A percentile compares a stretch with the other conserved stretches of the same genome.
Evolutionary conservation across 1,284 basidiomycete species (phyloP).

Genomic region (Anthracocystis walkeri): DNA sequence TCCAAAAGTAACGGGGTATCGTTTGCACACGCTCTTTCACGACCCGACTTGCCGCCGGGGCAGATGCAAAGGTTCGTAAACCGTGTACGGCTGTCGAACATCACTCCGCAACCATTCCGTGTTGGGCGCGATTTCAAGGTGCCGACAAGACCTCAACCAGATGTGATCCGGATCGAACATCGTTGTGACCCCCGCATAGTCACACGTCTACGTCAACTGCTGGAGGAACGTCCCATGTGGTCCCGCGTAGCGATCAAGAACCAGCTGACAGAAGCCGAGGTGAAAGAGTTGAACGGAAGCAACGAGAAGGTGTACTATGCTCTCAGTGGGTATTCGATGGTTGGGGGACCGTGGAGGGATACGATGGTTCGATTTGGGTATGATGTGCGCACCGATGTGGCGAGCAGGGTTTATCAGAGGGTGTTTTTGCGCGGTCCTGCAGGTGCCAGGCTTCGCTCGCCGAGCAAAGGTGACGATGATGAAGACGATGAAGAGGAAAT

Average conservation of each 20-base stretch:
- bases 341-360: conserved; percentile 93
- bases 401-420: conserved; percentile 75
- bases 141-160: conserved; percentile 21
- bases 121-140: conserved; percentile 20
- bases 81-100: conserved; percentile 39
- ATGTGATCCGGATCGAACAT: conserved; percentile 37
- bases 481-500: background rate
- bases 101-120: conserved; percentile 42
- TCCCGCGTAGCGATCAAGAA: conserved; percentile 84
- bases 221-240: conserved; percentile 84
- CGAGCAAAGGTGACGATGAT: conserved; percentile 3
- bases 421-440: conserved; percentile 41
- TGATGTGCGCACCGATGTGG: conserved; percentile 81
- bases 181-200: conserved; percentile 30
- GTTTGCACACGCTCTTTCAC: conserved; percentile 18
- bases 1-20: background rate
- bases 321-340: conserved; percentile 80
- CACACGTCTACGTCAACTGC: conserved; percentile 19
- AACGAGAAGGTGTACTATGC: conserved; percentile 71
- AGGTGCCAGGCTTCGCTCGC: background rate
- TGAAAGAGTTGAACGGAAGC: conserved; percentile 73
- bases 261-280: conserved; percentile 79
- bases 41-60: background rate
- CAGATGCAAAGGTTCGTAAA: conserved; percentile 48
- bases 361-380: conserved; percentile 87